Conservation (phyloP, 2,329 filamentous ascomycete species). For the Emmonsiellopsis sp. region DNA sequence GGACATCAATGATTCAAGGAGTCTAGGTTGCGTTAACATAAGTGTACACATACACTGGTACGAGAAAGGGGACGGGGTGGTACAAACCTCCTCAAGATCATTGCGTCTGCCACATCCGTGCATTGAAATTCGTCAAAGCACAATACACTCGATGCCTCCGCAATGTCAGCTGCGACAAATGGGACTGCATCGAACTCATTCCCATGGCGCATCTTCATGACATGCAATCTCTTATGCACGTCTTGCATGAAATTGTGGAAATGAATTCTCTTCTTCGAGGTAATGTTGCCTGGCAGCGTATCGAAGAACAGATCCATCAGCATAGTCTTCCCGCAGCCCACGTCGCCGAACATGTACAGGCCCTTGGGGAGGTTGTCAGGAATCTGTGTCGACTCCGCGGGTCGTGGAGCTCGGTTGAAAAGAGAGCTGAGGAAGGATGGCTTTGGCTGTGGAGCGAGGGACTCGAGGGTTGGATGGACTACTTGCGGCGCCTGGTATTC, state of each 20-base stretch:
- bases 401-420: slow-evolving; percentile 29
- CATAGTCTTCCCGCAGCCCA: slow-evolving; percentile 98
- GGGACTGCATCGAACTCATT: slow-evolving; percentile 84
- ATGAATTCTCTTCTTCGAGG: slow-evolving; percentile 82
- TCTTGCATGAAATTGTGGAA: slow-evolving; percentile 99
- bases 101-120: slow-evolving; percentile 95
- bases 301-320: slow-evolving; percentile 98
- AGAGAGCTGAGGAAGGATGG: slow-evolving; percentile 44
- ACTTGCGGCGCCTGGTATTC: slow-evolving; percentile 66
- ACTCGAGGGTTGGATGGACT: slow-evolving; percentile 66
- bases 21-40: slow-evolving; percentile 28
- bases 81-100: slow-evolving; percentile 72
- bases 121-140: slow-evolving; percentile 99
- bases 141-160: slow-evolving; percentile 70
- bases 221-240: slow-evolving; percentile 82
- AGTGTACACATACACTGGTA: neutral
- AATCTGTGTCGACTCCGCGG: slow-evolving; percentile 37
- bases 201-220: slow-evolving; percentile 79
- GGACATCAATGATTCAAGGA: slow-evolving; percentile 86
- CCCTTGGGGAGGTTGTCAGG: slow-evolving; percentile 72
- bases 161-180: slow-evolving; percentile 90
- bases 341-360: slow-evolving; percentile 90
- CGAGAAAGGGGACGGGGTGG: neutral
- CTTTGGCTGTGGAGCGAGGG: slow-evolving; percentile 36
- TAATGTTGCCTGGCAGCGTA: slow-evolving; percentile 70